Base-by-base conservation (phyloP, 768 basidiomycete genomes). In the Auricularia heimuer region DNA sequence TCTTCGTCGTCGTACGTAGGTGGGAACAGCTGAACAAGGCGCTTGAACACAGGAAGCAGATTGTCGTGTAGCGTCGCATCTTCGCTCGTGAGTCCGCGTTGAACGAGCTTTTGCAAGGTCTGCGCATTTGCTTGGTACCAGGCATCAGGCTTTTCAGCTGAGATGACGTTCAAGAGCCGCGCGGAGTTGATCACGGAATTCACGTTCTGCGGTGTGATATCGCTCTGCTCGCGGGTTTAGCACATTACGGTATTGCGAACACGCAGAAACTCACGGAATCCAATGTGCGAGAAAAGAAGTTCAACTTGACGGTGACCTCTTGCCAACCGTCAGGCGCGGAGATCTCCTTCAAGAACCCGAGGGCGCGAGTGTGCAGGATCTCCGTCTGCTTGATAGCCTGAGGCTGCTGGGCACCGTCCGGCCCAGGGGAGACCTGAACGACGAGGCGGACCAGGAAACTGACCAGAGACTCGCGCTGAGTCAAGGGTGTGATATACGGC, bases 361-460 rank as follows among this genome's bases (percentile, higher is more conserved):
- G 76, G 1, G 87, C 86, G 65, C 86, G 83, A 4, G 79, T 72
- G 12, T 75, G 73, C 62, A 80, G 71, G 16, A 77, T 24, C 77
- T 60, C 77, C 69, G 45, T 69, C 68, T 44, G 75, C 75, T 42
- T 79, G 69, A 56, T 74, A 74, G 44, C 73, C 73, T 29, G 72
- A 68, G 33, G 72, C 68, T 18, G n/a, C 51, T 34, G 66, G 39
- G 7, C 29, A 29, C 16, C 56, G 24, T 24, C 24, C 4, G 80
- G 74, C n/a, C 80, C 80, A 64, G 88, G 85, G 64, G 85, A 80
- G 1, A 82, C 76, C 36, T 84, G 82, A 16, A 92, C 92, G 8
- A 91, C 87, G 58, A 98, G 81, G 60, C 96, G 88, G n/a, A 99
- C 87, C 39, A 99, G 83, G 75, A 94, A 97, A 77, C 93, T 94